Base-by-base conservation (phyloP, 2,329 filamentous ascomycete genomes). In the Sarocladiaceae sp. region DNA sequence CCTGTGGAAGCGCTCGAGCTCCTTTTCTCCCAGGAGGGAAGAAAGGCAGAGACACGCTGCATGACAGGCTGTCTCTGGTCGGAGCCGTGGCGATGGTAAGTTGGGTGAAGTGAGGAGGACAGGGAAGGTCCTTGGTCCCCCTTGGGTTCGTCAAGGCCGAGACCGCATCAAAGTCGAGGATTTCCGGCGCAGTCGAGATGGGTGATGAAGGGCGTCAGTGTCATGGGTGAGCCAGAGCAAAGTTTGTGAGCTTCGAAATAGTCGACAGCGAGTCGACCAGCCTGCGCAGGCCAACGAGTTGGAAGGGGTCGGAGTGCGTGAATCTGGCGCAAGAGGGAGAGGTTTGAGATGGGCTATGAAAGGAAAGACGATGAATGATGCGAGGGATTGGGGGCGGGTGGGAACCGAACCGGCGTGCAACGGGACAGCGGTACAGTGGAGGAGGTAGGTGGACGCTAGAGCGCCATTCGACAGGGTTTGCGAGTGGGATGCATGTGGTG, bases 11-110 rank as follows among this genome's bases (percentile, higher is more conserved):
- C 27, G 35, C 51, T 57, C 44, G 62, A 66, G 40, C 59, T 61
- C 54, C 66, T 67, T 57, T 62, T 69, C 49, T 69, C 66, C 66
- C 66, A 68, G n/a, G 66, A 66, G 49, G 66, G 66, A 47, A 69
- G 60, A 48, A 69, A 65, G 47, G 61, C 55, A 48, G 66, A 69
- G 49, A 69, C 64, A 54, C 66, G 64, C 62, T 69, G 66, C 66
- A 69, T 69, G 51, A 51, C n/a, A n/a, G n/a, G 37, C 24, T 13
- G 20, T 10, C 12, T 5, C 7, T 16, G 13, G n/a, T n/a, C n/a
- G n/a, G n/a, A n/a, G n/a, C n/a, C n/a, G n/a, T 33, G 19, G 32
- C 55, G 54, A 51, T 55, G 48, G 54, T 52, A 47, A 48, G n/a
- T n/a, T n/a, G n/a, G n/a, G n/a, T n/a, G n/a, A n/a, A n/a, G n/a